phyloP scores from a whole-genome alignment of 148 eudicot genomes.

The Camellia granthamiana region DNA sequence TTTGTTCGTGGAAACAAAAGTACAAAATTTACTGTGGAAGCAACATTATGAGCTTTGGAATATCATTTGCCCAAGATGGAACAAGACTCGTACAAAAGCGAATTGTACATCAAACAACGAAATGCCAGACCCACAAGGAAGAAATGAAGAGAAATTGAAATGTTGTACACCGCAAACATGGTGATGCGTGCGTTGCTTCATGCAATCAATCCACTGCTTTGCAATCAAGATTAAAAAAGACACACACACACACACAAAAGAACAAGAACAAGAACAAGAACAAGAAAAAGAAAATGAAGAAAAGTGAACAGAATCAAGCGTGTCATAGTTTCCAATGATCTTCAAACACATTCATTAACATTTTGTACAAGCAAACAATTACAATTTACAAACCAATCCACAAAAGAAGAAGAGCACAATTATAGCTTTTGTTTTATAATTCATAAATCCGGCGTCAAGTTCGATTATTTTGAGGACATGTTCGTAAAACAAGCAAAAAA shows the following conservation, averaged over 20 bases:
- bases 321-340: background rate
- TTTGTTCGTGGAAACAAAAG: too few relatives aligned
- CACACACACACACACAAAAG: background rate
- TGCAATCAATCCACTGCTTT: background rate
- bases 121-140: background rate
- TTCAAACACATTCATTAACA: too few relatives aligned
- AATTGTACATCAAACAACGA: background rate
- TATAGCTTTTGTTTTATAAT: background rate
- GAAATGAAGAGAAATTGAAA: background rate
- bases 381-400: background rate
- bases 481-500: background rate
- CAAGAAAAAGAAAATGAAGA: background rate
- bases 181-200: background rate
- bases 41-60: too few relatives aligned
- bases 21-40: too few relatives aligned
- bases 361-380: background rate
- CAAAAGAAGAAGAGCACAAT: constrained; percentile 8
- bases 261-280: background rate
- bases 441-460: background rate
- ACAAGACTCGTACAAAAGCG: background rate
- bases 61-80: background rate
- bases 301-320: background rate
- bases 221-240: background rate
- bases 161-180: background rate
- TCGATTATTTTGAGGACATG: background rate